These are phyloP conservation scores for Cystofilobasidium bisporidii DNA, from an alignment of 768 basidiomycete species.

Conservation along the genomic window DNA sequence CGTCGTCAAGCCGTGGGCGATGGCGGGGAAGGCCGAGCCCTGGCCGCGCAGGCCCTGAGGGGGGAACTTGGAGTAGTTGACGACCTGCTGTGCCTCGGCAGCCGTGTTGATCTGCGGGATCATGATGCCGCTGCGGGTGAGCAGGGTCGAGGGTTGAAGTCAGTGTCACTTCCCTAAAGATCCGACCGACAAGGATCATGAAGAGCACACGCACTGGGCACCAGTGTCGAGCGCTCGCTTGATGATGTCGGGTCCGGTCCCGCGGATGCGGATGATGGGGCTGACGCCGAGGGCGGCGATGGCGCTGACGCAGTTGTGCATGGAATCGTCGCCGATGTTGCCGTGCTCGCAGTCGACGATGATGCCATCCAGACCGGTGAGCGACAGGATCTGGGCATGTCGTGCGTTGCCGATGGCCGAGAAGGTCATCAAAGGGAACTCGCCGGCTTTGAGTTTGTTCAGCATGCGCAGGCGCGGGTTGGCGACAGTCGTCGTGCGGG, in stretches of 20 bases:
- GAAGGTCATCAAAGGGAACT: conserved; percentile 33
- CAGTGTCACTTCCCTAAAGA: no score
- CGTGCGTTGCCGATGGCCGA: conserved; percentile 30
- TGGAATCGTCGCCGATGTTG: conserved; percentile 34
- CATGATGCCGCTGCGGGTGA: conserved; percentile 33
- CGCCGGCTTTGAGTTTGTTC: conserved; percentile 29
- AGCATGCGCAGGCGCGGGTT: conserved; percentile 33
- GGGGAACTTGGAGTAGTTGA: conserved; percentile 39
- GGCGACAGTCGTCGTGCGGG: conserved; percentile 29
- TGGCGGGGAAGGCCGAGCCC: conserved; percentile 39
- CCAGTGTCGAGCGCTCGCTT: conserved; percentile 42
- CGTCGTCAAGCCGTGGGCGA: conserved; percentile 35
- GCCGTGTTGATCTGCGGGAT: conserved; percentile 37
- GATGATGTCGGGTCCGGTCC: conserved; percentile 37
- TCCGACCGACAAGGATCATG: no score
- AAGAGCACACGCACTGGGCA: conserved; percentile 31
- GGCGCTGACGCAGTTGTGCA: conserved; percentile 36
- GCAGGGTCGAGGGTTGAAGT: conserved; percentile 11
- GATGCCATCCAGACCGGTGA: conserved; percentile 34
- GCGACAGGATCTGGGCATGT: conserved; percentile 32
- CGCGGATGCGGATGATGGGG: conserved; percentile 40
- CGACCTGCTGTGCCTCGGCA: conserved; percentile 36
- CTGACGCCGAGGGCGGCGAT: conserved; percentile 34
- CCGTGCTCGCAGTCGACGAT: conserved; percentile 39
- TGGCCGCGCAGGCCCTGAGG: conserved; percentile 38